Percentiles rank a stretch among this genome's conserved stretches.
These are phyloP conservation scores for Talaromyces stipitatus DNA, from an alignment of 495 filamentous ascomycete species.

Conservation along the genomic window DNA sequence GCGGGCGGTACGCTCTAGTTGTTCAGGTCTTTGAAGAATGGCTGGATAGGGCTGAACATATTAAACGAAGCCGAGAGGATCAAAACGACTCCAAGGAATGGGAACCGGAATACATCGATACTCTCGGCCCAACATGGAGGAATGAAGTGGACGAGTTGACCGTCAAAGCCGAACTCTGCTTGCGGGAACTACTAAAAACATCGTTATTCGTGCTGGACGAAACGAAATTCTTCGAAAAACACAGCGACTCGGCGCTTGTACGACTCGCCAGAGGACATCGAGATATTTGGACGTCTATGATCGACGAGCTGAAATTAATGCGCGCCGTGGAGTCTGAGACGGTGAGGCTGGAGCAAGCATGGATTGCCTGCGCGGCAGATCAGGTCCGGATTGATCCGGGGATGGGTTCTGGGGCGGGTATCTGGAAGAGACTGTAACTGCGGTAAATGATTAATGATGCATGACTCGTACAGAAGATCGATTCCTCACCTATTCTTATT, in stretches of 20 bases:
- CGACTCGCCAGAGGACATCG: slow-evolving; percentile 21
- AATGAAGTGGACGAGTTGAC: slow-evolving; percentile 27
- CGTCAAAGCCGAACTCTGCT: slow-evolving; percentile 32
- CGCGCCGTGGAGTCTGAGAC: slow-evolving; percentile 33
- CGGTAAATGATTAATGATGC: too few species aligned
- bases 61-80: slow-evolving; percentile 20
- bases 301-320: slow-evolving; percentile 36
- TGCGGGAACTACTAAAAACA: slow-evolving; percentile 28
- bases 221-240: slow-evolving; percentile 4
- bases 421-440: not conserved
- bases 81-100: not conserved
- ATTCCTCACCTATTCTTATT: too few species aligned
- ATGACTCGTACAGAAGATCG: not conserved
- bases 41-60: slow-evolving; percentile 27
- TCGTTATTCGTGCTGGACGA: slow-evolving; percentile 23
- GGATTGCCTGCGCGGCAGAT: slow-evolving; percentile 26
- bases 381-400: slow-evolving; percentile 1
- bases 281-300: slow-evolving; percentile 30
- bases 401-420: not conserved
- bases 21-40: slow-evolving; percentile 37
- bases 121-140: slow-evolving; percentile 35
- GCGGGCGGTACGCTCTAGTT: slow-evolving; percentile 26
- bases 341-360: slow-evolving; percentile 27
- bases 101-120: slow-evolving; percentile 28
- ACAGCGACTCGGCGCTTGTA: slow-evolving; percentile 23